Evolutionary conservation across 257 asterid genomes (phyloP), one percentile per base, ranked within the genome.

Genomic region (Misopates orontium): DNA sequence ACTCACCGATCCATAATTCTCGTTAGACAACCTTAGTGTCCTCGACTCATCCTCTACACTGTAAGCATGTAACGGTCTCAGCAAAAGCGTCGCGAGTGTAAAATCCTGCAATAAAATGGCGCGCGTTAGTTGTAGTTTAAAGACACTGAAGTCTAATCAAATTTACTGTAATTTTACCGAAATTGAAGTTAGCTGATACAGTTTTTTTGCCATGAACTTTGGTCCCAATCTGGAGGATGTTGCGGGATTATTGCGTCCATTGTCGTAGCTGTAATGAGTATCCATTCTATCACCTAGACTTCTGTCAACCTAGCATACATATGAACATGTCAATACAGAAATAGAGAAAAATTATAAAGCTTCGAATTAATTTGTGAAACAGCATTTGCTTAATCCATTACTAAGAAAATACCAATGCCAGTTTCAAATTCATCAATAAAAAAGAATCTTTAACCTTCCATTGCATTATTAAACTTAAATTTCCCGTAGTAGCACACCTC

Each of bases 231-330:
- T 12, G 24, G 25, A 22, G 10, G 73, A 36, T 0, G 83, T 77
- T 36, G 79, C 74, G 48, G 74, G 71, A 25, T 65, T 77, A 8
- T 66, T 50, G 2, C 54, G 69, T 56, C 83, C 83, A 48, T 72
- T 62, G 4, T 20, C 66, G 1, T 51, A 69, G 0, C 72, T 10
- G 14, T 5, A 11, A 0, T 8, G 32, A 52, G 50, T 80, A 54
- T 80, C 82, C 28, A 58, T 10, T 18, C 0, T 7, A 21, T 36
- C 45, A 31, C 64, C 54, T 32, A 12, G 18, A 21, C 52, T 47
- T n/a, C 47, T 50, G 11, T 44, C 8, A 1, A 66, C 8, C 60
- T 39, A 8, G 5, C 0, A 8, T 15, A 12, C 22, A 17, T 24
- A 23, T 2, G 10, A 36, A 28, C 8, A 69, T 6, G 32, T 24